Evolutionary conservation across 768 basidiomycete genomes (phyloP).

Genomic region (Collybia mongolica): DNA sequence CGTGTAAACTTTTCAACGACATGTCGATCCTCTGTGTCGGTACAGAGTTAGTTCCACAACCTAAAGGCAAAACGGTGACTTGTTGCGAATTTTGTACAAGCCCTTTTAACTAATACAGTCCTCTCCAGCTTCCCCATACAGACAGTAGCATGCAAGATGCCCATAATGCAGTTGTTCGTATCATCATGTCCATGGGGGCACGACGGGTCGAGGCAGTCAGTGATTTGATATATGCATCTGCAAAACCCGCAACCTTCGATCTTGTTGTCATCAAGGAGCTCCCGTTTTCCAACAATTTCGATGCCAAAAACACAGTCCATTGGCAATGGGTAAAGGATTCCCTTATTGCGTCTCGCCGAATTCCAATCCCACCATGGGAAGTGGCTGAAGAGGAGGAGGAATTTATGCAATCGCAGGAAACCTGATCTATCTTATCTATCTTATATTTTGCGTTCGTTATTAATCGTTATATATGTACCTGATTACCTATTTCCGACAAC

Average conservation of each 20-base stretch:
- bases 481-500: neutral
- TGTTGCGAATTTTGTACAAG: neutral
- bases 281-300: constrained; percentile 20
- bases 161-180: constrained; percentile 52
- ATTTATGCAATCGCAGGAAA: constrained; percentile 14
- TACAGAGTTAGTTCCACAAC: constrained; percentile 48
- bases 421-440: constrained; percentile 3
- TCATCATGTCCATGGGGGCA: constrained; percentile 81
- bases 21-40: constrained; percentile 63
- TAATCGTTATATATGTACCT: constrained; percentile 1
- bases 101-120: constrained; percentile 8
- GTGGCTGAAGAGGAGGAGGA: neutral
- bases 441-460: neutral
- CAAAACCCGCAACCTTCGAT: constrained; percentile 42
- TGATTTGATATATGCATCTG: constrained; percentile 41
- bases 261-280: constrained; percentile 62
- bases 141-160: constrained; percentile 37
- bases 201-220: constrained; percentile 62
- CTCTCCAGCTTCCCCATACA: constrained; percentile 17
- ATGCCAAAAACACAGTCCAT: constrained; percentile 37
- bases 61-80: constrained; percentile 37
- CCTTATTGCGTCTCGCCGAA: constrained; percentile 58
- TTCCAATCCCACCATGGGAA: constrained; percentile 33
- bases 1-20: constrained; percentile 55
- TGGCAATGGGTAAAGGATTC: constrained; percentile 81